Conservation (phyloP, 179 eudicot species). For the Patellifolia procumbens region DNA sequence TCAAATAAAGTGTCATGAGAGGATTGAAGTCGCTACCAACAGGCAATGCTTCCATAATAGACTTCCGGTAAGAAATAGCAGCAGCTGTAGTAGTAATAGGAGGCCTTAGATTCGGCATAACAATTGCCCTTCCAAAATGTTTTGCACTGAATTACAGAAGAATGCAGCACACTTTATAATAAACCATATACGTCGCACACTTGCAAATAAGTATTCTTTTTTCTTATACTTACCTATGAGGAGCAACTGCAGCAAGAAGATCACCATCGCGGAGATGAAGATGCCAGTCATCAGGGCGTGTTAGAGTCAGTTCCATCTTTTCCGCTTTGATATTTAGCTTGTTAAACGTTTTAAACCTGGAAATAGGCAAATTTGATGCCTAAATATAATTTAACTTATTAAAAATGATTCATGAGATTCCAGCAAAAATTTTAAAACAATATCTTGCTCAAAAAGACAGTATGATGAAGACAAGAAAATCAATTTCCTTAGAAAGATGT, state of each 20-base stretch:
- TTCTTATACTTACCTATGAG: slow-evolving; percentile 58
- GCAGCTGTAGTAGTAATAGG: no score
- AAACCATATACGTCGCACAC: slow-evolving; percentile 3
- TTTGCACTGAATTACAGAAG: no score
- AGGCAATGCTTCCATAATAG: slow-evolving; percentile 77
- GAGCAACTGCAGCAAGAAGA: slow-evolving; percentile 79
- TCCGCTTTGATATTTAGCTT: slow-evolving; percentile 37
- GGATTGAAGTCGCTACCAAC: slow-evolving; percentile 58
- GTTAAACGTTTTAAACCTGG: slow-evolving; percentile 30
- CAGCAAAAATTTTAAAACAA: background rate
- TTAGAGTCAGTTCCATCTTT: slow-evolving; percentile 77
- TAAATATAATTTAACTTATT: no score
- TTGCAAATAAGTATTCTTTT: background rate
- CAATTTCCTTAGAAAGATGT: background rate
- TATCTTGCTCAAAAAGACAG: background rate
- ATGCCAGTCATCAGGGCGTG: slow-evolving; percentile 99
- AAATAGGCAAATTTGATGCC: slow-evolving; percentile 43
- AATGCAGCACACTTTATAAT: slow-evolving; percentile 31
- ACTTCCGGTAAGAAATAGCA: slow-evolving; percentile 75
- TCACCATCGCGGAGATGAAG: slow-evolving; percentile 98
- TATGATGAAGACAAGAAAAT: background rate
- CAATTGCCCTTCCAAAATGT: no score
- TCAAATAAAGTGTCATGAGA: no score
- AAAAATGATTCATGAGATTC: background rate
- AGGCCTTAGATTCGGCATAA: no score